These are phyloP conservation scores for Streptanthus diversifolius DNA, from an alignment of 345 rosid species.

Conservation along the genomic window DNA sequence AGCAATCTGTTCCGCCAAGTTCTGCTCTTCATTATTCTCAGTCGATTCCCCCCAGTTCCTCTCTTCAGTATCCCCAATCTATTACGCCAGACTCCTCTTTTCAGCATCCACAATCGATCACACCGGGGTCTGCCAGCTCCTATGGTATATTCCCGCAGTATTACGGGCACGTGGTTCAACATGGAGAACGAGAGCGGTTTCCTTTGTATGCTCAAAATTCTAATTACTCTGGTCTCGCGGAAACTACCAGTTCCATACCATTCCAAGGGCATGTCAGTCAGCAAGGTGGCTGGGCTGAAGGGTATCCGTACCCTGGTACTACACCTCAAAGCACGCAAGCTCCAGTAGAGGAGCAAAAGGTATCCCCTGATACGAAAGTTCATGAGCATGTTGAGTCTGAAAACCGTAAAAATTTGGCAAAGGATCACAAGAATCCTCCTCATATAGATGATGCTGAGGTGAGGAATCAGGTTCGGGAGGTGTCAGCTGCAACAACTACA, in stretches of 20 bases:
- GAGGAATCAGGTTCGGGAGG: conserved; percentile 41
- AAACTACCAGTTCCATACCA: conserved; percentile 39
- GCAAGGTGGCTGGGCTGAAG: conserved; percentile 42
- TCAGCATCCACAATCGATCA: conserved; percentile 43
- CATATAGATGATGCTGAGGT: conserved; percentile 37
- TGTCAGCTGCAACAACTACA: conserved; percentile 32
- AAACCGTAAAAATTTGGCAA: conserved; percentile 29
- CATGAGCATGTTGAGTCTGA: conserved; percentile 38
- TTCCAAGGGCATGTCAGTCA: conserved; percentile 41
- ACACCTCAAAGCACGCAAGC: conserved; percentile 42
- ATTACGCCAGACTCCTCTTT: conserved; percentile 30
- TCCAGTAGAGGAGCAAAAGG: conserved; percentile 36
- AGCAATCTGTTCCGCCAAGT: conserved; percentile 29
- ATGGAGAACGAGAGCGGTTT: conserved; percentile 39
- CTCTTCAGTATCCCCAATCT: conserved; percentile 30
- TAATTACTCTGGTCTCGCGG: conserved; percentile 38
- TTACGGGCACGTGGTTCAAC: conserved; percentile 44
- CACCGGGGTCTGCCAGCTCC: conserved; percentile 41
- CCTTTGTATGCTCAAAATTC: conserved; percentile 41
- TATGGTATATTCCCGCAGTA: conserved; percentile 47
- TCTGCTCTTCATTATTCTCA: conserved; percentile 33
- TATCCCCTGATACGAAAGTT: conserved; percentile 36
- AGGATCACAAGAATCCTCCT: conserved; percentile 34
- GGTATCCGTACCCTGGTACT: conserved; percentile 34
- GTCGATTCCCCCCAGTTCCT: conserved; percentile 19